phyloP scores from a whole-genome alignment of 2,329 filamentous ascomycete genomes.

The Xylariaceae sp. region DNA sequence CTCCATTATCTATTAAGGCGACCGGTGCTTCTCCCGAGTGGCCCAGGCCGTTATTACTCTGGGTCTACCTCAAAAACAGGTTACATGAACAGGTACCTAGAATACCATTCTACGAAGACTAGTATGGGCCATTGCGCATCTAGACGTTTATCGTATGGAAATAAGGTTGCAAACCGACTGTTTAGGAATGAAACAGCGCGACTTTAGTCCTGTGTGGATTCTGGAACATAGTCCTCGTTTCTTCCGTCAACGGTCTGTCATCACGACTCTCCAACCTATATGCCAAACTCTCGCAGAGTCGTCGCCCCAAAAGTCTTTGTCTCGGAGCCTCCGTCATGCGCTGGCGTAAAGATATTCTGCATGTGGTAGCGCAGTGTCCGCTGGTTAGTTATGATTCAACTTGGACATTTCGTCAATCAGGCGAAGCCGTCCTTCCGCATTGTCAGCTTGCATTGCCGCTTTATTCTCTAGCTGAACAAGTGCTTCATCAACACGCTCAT shows the following conservation, averaged over 20 bases:
- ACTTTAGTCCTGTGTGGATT: conserved; percentile 5
- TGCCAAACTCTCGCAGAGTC: conserved; percentile 6
- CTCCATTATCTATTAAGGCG: too few relatives aligned
- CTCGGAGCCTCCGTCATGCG: conserved; percentile 14
- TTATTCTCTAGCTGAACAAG: conserved; percentile 5
- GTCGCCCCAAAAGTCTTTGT: conserved; percentile 12
- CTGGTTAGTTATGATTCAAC: conserved; percentile 11
- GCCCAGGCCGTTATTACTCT: too few relatives aligned
- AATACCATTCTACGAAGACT: too few relatives aligned
- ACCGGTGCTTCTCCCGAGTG: too few relatives aligned
- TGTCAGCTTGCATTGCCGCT: too few relatives aligned
- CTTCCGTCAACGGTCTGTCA: conserved; percentile 7
- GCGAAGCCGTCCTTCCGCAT: background rate
- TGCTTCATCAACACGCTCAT: conserved; percentile 10
- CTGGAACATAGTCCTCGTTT: conserved; percentile 5
- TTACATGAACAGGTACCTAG: too few relatives aligned
- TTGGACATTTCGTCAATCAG: conserved; percentile 18
- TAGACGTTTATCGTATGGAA: too few relatives aligned
- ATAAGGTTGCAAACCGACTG: too few relatives aligned
- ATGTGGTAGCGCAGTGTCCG: conserved; percentile 14
- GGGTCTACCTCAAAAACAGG: too few relatives aligned
- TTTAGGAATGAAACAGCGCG: conserved; percentile 6
- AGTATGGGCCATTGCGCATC: too few relatives aligned
- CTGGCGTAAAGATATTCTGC: conserved; percentile 18
- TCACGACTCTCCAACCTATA: conserved; percentile 6